Evolutionary conservation across 2,329 filamentous ascomycete genomes (phyloP).

Genomic region (Colletotrichum scovillei): DNA sequence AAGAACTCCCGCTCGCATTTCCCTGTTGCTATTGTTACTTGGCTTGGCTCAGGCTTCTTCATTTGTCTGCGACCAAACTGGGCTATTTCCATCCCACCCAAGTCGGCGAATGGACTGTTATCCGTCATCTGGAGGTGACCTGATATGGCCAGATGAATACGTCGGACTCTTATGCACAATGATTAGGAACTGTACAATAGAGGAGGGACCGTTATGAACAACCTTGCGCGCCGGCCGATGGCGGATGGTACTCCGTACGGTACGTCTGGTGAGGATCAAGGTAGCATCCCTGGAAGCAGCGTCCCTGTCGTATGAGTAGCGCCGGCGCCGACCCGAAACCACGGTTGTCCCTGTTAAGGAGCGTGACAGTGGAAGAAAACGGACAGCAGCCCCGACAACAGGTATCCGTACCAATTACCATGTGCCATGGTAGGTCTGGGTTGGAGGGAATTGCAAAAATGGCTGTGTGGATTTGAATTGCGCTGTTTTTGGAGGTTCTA

Average conservation of each 20-base stretch:
- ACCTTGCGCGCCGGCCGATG: background rate
- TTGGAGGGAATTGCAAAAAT: background rate
- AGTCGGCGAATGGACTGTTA: background rate
- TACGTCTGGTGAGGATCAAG: constrained; percentile 6
- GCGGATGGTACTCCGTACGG: too few relatives aligned
- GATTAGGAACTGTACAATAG: background rate
- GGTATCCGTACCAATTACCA: background rate
- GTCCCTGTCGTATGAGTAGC: constrained; percentile 10
- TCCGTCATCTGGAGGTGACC: background rate
- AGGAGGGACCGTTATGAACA: constrained; percentile 1
- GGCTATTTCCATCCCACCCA: constrained; percentile 4
- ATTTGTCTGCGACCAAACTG: constrained; percentile 3
- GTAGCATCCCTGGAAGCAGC: constrained; percentile 11
- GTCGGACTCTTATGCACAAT: background rate
- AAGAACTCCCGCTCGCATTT: background rate
- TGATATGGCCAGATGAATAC: background rate
- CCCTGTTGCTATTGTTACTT: background rate
- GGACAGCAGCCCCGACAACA: background rate
- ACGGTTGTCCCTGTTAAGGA: constrained; percentile 18
- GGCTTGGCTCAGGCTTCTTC: constrained; percentile 13
- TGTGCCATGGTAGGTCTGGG: background rate
- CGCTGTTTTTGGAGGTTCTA: background rate
- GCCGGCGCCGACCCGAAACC: constrained; percentile 18
- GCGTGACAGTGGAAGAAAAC: constrained; percentile 1
- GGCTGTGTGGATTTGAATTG: background rate